A percentile compares a stretch with the other conserved stretches of the same genome.
phyloP scores from a whole-genome alignment of 352 stramenopile species.

The Nannochloropsis limnetica region DNA sequence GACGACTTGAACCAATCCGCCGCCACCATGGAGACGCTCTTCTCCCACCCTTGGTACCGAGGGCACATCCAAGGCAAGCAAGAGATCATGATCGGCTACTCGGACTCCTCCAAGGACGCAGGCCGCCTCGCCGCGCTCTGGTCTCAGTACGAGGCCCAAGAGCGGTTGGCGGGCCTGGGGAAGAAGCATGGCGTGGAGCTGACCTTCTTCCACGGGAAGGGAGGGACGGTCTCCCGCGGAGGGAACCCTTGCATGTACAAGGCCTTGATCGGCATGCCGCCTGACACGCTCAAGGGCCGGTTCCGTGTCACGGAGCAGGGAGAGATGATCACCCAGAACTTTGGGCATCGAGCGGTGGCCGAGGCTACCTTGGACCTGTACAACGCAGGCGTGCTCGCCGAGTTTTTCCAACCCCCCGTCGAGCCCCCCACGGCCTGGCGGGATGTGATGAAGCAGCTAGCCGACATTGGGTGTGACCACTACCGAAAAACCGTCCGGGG shows the following conservation, averaged over 20 bases:
- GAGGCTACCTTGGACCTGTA: constrained; percentile 71
- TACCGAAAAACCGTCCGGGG: constrained; percentile 65
- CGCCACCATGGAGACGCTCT: constrained; percentile 52
- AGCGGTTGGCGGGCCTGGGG: constrained; percentile 62
- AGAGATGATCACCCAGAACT: constrained; percentile 77
- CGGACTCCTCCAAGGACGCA: constrained; percentile 71
- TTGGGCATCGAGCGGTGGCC: constrained; percentile 58
- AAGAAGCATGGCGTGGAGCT: constrained; percentile 61
- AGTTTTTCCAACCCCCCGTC: constrained; percentile 55
- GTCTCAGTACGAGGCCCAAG: constrained; percentile 70
- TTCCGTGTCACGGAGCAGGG: constrained; percentile 75
- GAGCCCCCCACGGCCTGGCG: constrained; percentile 53
- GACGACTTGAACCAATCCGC: constrained; percentile 63
- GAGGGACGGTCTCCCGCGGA: constrained; percentile 68
- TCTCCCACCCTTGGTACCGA: constrained; percentile 51
- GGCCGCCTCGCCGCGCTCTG: constrained; percentile 66
- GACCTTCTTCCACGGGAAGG: constrained; percentile 76
- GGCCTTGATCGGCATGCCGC: constrained; percentile 63
- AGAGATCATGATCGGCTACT: constrained; percentile 67
- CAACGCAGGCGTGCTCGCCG: constrained; percentile 66
- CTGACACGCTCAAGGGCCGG: constrained; percentile 67
- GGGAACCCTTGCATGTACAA: constrained; percentile 68
- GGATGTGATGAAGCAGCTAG: constrained; percentile 62
- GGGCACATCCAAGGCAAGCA: constrained; percentile 62
- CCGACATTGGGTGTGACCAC: constrained; percentile 58